Evolutionary conservation across 2,329 filamentous ascomycete species (phyloP).

Genomic region (Xylaria hypoxylon): DNA sequence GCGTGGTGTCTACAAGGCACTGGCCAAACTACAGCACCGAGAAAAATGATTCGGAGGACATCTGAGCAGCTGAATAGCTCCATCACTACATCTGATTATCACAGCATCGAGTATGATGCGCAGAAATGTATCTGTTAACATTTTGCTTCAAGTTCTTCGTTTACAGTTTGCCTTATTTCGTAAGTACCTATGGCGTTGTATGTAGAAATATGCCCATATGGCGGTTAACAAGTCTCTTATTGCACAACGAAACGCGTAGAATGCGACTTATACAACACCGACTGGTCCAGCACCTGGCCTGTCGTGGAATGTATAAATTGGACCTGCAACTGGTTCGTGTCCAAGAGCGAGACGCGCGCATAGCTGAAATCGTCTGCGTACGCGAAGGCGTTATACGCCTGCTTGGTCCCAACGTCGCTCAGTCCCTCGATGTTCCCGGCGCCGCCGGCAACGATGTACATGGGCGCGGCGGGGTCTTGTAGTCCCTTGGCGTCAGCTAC

Average conservation of each 20-base stretch:
- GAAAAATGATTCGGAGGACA: too few relatives aligned
- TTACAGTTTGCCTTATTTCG: too few relatives aligned
- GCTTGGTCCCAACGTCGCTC: conserved; percentile 55
- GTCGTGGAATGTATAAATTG: conserved; percentile 63
- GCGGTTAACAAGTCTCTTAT: conserved; percentile 24
- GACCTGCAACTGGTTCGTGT: conserved; percentile 59
- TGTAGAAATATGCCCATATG: background rate
- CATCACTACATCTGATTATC: too few relatives aligned
- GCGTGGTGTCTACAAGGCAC: too few relatives aligned
- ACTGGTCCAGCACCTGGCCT: conserved; percentile 61
- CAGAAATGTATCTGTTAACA: too few relatives aligned
- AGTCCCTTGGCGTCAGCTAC: conserved; percentile 53
- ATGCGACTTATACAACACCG: conserved; percentile 62
- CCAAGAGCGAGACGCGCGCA: conserved; percentile 60
- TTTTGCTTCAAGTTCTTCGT: too few relatives aligned
- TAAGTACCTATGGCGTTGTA: too few relatives aligned
- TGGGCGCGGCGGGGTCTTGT: conserved; percentile 56
- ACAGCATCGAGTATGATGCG: too few relatives aligned
- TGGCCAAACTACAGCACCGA: too few relatives aligned
- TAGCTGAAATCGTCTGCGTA: conserved; percentile 66
- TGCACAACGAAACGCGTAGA: conserved; percentile 58
- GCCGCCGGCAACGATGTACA: conserved; percentile 68
- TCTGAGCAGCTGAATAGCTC: too few relatives aligned
- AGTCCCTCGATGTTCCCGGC: conserved; percentile 68
- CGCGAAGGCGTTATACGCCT: conserved; percentile 59